These are phyloP conservation scores for Medicago arabica DNA, from an alignment of 306 rosid genomes.

Conservation along the genomic window DNA sequence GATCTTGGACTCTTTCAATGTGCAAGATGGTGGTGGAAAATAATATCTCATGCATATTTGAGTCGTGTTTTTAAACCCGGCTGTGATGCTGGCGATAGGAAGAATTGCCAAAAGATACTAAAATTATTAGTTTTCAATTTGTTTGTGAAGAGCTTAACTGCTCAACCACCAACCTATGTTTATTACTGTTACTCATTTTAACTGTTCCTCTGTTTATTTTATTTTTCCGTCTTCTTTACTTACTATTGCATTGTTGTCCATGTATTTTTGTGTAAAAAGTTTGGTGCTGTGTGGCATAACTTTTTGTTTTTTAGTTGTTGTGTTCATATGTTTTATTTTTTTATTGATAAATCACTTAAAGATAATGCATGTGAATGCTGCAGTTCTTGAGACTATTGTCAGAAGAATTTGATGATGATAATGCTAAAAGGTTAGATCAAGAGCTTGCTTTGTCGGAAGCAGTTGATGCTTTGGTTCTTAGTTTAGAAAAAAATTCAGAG, in stretches of 20 bases:
- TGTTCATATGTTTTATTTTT: not conserved
- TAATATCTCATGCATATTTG: not conserved
- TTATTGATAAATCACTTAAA: constrained; percentile 19
- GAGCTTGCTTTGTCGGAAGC: constrained; percentile 83
- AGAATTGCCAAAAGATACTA: constrained; percentile 8
- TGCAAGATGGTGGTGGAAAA: not conserved
- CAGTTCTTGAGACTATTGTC: constrained; percentile 87
- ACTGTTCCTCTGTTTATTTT: constrained; percentile 2
- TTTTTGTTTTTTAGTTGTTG: no score
- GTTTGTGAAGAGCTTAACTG: constrained; percentile 2
- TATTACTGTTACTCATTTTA: not conserved
- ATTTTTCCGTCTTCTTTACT: not conserved
- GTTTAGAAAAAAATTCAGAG: constrained; percentile 57
- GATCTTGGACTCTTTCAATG: not conserved
- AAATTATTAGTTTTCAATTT: not conserved
- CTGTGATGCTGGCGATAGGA: not conserved
- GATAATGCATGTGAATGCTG: constrained; percentile 37
- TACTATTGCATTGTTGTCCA: constrained; percentile 1
- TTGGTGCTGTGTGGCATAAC: not conserved
- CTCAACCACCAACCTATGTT: not conserved
- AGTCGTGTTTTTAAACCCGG: not conserved
- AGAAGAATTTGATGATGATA: constrained; percentile 57
- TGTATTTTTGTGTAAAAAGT: not conserved
- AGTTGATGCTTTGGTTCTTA: constrained; percentile 61
- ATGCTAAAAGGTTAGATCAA: constrained; percentile 62